phyloP scores from a whole-genome alignment of 257 asterid genomes.

The Nicotiana otophora region DNA sequence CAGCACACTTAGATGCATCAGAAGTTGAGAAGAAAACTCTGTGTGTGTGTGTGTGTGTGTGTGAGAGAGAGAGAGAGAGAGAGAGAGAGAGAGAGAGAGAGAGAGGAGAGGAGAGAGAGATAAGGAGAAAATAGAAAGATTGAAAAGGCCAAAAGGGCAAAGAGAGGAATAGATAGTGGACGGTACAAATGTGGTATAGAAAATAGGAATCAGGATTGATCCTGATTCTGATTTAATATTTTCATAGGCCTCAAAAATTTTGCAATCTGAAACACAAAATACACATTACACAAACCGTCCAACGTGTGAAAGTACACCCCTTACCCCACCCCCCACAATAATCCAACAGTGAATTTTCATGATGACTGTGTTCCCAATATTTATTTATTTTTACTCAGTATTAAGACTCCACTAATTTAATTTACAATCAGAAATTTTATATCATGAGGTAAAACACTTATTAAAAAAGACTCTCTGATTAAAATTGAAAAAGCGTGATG shows the following conservation, averaged over 20 bases:
- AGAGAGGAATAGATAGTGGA: too few species aligned
- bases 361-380: too few species aligned
- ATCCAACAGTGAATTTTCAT: too few species aligned
- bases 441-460: too few species aligned
- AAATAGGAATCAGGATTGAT: background rate
- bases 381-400: too few species aligned
- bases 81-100: background rate
- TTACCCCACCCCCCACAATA: too few species aligned
- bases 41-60: background rate
- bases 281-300: too few species aligned
- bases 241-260: background rate
- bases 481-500: too few species aligned
- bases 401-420: too few species aligned
- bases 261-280: background rate
- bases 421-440: too few species aligned
- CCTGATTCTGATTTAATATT: background rate
- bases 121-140: background rate
- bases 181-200: background rate
- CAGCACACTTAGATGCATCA: background rate
- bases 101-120: too few species aligned
- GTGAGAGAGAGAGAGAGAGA: background rate
- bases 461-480: too few species aligned
- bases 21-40: background rate
- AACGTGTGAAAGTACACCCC: background rate
- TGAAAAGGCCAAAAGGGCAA: background rate